These are phyloP conservation scores for Emmonsiellopsis sp. DNA, from an alignment of 2,329 filamentous ascomycete species.

Conservation along the genomic window DNA sequence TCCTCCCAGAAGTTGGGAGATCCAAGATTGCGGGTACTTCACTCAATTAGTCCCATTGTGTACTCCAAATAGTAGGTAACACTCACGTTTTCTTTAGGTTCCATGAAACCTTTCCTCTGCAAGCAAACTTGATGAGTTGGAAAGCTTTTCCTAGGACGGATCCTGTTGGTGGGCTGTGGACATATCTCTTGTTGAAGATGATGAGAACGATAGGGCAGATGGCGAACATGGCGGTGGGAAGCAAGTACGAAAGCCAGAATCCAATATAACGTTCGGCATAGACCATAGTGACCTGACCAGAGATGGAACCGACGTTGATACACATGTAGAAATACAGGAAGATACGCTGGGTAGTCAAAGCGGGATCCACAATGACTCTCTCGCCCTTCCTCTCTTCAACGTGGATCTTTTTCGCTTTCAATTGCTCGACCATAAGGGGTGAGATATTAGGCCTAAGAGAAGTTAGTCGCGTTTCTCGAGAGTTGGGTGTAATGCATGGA, in stretches of 20 bases:
- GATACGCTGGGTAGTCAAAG: slow-evolving; percentile 5
- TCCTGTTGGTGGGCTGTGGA: slow-evolving; percentile 56
- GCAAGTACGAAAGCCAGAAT: slow-evolving; percentile 52
- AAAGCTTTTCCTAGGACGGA: slow-evolving; percentile 61
- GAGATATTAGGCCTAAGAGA: slow-evolving; percentile 55
- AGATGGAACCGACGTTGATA: slow-evolving; percentile 58
- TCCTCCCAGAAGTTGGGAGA: slow-evolving; percentile 54
- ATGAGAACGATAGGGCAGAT: slow-evolving; percentile 52
- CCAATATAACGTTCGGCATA: slow-evolving; percentile 53
- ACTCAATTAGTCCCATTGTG: neutral
- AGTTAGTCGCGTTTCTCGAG: neutral
- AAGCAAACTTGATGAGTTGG: slow-evolving; percentile 50
- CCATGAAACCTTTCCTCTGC: slow-evolving; percentile 54
- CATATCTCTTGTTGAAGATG: slow-evolving; percentile 53
- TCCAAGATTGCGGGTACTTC: slow-evolving; percentile 39
- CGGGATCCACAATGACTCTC: slow-evolving; percentile 3
- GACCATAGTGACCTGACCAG: slow-evolving; percentile 51
- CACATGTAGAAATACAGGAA: slow-evolving; percentile 48
- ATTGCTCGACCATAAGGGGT: slow-evolving; percentile 63
- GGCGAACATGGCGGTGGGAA: slow-evolving; percentile 55
- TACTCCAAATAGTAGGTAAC: neutral
- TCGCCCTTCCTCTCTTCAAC: slow-evolving; percentile 40
- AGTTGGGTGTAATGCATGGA: neutral
- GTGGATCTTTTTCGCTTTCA: slow-evolving; percentile 48
- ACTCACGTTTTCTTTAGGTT: slow-evolving; percentile 50